Evolutionary conservation across 306 rosid species (phyloP).

Genomic region (Luffa acutangula): DNA sequence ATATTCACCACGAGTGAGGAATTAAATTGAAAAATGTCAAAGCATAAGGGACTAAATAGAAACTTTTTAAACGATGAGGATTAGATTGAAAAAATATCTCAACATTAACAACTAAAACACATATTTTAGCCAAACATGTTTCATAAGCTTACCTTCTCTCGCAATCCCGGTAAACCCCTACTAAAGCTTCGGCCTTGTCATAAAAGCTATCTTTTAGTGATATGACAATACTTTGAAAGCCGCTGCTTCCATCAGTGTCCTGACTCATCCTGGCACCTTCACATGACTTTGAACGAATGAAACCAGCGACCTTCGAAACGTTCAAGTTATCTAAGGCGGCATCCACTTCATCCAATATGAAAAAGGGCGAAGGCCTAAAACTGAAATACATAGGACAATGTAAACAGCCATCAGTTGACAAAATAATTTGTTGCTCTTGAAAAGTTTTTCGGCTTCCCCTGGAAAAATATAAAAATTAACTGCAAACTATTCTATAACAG

Average conservation of each 20-base stretch:
- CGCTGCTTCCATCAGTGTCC: constrained; percentile 61
- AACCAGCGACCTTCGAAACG: constrained; percentile 95
- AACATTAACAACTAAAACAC: too few relatives aligned
- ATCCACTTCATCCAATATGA: constrained; percentile 97
- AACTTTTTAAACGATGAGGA: too few relatives aligned
- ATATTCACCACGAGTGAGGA: too few relatives aligned
- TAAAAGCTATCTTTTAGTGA: constrained; percentile 86
- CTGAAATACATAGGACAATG: constrained; percentile 32
- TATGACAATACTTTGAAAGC: constrained; percentile 95
- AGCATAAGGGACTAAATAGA: too few relatives aligned
- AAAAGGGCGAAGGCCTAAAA: constrained; percentile 94
- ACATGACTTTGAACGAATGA: constrained; percentile 86
- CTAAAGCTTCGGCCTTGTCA: constrained; percentile 86
- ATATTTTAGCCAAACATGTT: neutral
- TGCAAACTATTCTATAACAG: neutral
- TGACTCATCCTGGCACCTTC: constrained; percentile 67
- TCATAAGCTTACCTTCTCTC: constrained; percentile 55
- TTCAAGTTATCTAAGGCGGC: constrained; percentile 98
- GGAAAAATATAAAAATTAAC: neutral
- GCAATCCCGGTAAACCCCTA: constrained; percentile 78
- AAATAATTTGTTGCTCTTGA: neutral
- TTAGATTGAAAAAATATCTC: too few relatives aligned
- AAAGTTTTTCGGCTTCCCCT: neutral
- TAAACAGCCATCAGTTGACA: neutral
- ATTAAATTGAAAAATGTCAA: too few relatives aligned